Evolutionary conservation across 352 stramenopile genomes (phyloP).

Genomic region (Globisporangium radiosum): DNA sequence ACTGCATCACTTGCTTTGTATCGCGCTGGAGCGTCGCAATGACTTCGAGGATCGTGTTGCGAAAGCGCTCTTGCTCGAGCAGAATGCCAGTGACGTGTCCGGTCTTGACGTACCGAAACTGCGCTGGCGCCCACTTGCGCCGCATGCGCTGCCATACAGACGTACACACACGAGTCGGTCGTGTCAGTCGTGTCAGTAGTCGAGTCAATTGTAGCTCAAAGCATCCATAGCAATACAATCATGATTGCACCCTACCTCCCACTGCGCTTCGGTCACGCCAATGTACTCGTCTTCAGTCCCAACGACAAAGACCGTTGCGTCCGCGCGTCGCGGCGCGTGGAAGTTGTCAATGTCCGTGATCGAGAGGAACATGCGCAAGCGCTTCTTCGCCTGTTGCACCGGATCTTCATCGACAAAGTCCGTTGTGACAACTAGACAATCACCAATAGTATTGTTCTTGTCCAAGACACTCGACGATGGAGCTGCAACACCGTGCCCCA

Average conservation of each 20-base stretch:
- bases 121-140: slow-evolving; percentile 43
- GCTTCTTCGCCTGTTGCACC: slow-evolving; percentile 67
- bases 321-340: slow-evolving; percentile 41
- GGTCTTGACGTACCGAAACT: slow-evolving; percentile 59
- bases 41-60: slow-evolving; percentile 67
- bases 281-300: slow-evolving; percentile 79
- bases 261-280: slow-evolving; percentile 49
- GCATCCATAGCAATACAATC: neutral
- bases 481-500: slow-evolving; percentile 23
- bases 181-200: neutral
- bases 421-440: neutral
- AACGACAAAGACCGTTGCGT: slow-evolving; percentile 71
- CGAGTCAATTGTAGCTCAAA: neutral
- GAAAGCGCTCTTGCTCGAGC: slow-evolving; percentile 58
- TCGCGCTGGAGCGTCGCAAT: slow-evolving; percentile 21
- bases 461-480: neutral
- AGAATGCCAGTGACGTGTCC: slow-evolving; percentile 79
- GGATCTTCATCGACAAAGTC: slow-evolving; percentile 34
- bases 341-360: slow-evolving; percentile 85
- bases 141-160: slow-evolving; percentile 31
- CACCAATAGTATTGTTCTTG: too few relatives aligned
- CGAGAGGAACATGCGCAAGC: slow-evolving; percentile 69
- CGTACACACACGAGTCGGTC: neutral
- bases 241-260: slow-evolving; percentile 22
- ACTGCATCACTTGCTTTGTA: neutral